Evolutionary conservation across 2,329 filamentous ascomycete genomes (phyloP), one percentile per base, ranked within the genome.

Genomic region (Claviceps sp.): DNA sequence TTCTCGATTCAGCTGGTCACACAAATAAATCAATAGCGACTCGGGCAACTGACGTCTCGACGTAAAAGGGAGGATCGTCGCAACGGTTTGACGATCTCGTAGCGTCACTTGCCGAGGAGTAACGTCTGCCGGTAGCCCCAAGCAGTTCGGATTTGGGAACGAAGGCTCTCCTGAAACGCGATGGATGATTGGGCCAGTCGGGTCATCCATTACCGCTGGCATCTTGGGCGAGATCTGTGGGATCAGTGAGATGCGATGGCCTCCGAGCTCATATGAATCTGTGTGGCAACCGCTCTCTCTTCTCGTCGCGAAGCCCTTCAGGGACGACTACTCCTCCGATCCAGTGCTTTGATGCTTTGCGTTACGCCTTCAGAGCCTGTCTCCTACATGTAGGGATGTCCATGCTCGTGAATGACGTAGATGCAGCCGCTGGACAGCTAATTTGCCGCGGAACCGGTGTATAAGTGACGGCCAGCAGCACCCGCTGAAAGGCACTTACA

Each of bases 1-100:
- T 68, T 95, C 89, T 68, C 87, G 85, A 66, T 90, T 91, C 60
- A 95, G 77, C 69, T 93, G 85, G 62, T 89, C 85, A 60, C 80
- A 86, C 47, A 95, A 79, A 63, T 94, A 93, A 41, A 76, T 76
- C 39, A 91, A 73, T 53, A 95, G 73, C 6, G 84, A 83, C 41
- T 74, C 71, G 2, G 89, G 89, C n/a, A 94, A 83, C 63, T 89
- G 80, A 52, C 81, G 73, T 17, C 80, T 78, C n/a, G 85, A 85
- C 17, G 81, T 82, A 66, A 95, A 89, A 10, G 89, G 89, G 49
- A 95, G 78, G 45, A 95, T 75, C 1, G 88, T 94, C 8, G 89
- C 89, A 48, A 85, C 81, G 0, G 89, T 94, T 58, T 89, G 83
- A 48, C 88, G 81, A 68, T 95, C 89, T 56, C 89, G 80, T 53